phyloP scores from a whole-genome alignment of 106 monocot genomes.

The Xerophyta viscosa region DNA sequence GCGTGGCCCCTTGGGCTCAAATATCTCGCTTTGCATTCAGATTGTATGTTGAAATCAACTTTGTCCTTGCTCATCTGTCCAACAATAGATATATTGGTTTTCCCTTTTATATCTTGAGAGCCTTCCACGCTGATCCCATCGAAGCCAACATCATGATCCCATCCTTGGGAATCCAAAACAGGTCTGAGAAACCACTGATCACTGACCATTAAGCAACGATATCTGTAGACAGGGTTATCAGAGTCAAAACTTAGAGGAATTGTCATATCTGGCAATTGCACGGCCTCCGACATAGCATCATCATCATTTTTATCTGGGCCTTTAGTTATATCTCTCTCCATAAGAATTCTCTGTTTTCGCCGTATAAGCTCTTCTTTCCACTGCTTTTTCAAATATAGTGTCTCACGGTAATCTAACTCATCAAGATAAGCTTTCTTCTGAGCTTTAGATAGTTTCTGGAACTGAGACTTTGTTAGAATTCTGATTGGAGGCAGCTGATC shows the following conservation, averaged over 20 bases:
- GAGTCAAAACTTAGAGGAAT: constrained; percentile 71
- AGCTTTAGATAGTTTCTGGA: constrained; percentile 42
- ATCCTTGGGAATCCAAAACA: constrained; percentile 81
- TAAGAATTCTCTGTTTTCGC: constrained; percentile 21
- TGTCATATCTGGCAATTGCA: constrained; percentile 47
- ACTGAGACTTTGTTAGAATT: constrained; percentile 66
- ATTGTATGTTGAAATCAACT: constrained; percentile 49
- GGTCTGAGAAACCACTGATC: constrained; percentile 56
- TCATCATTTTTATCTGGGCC: constrained; percentile 21
- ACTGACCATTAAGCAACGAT: constrained; percentile 38
- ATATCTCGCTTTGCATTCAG: constrained; percentile 42
- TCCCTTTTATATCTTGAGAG: constrained; percentile 26
- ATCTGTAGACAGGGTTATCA: constrained; percentile 44
- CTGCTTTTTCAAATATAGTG: constrained; percentile 82
- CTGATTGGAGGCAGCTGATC: constrained; percentile 79
- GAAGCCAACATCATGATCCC: constrained; percentile 93
- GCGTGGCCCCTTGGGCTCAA: constrained; percentile 10
- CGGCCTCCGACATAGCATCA: constrained; percentile 24
- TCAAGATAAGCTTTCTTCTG: constrained; percentile 85
- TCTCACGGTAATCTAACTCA: constrained; percentile 89
- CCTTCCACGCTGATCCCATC: constrained; percentile 75
- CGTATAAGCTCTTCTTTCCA: constrained; percentile 58
- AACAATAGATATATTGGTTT: constrained; percentile 32
- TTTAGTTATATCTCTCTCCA: constrained; percentile 2
- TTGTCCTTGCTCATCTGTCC: constrained; percentile 88